phyloP scores from a whole-genome alignment of 2,329 filamentous ascomycete species.

The Hypocreales sp. region DNA sequence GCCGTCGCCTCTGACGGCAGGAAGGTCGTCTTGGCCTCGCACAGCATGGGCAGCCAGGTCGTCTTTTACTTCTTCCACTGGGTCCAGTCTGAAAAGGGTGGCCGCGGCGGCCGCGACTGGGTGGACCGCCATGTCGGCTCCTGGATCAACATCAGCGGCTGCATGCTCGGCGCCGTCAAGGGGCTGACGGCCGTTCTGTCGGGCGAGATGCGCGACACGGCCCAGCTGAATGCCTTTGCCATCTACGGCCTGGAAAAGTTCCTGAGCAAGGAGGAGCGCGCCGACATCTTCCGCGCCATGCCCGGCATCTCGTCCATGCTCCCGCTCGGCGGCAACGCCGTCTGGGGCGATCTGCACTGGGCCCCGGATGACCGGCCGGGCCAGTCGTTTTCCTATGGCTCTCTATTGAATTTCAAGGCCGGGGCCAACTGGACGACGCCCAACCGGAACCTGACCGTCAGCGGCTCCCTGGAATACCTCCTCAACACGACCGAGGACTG shows the following conservation, averaged over 20 bases:
- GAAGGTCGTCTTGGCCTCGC: constrained; percentile 77
- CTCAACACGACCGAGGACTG: constrained; percentile 67
- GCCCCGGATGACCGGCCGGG: constrained; percentile 74
- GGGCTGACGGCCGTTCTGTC: constrained; percentile 80
- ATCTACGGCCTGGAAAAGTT: constrained; percentile 97
- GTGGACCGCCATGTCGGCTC: constrained; percentile 80
- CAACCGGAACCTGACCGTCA: constrained; percentile 65
- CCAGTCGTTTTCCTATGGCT: constrained; percentile 61
- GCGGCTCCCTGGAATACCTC: constrained; percentile 63
- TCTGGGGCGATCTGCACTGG: constrained; percentile 85
- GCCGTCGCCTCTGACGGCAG: constrained; percentile 56
- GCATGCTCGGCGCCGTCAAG: constrained; percentile 92
- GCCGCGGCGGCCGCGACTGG: constrained; percentile 72
- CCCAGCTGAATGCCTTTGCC: constrained; percentile 88
- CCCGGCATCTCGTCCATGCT: constrained; percentile 94
- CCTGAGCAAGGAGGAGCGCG: constrained; percentile 74
- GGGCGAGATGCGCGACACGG: constrained; percentile 96
- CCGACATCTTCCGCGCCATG: constrained; percentile 92
- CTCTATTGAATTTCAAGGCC: constrained; percentile 68
- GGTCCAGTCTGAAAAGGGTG: constrained; percentile 66
- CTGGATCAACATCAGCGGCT: constrained; percentile 97
- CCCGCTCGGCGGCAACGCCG: constrained; percentile 77
- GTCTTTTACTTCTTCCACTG: constrained; percentile 69
- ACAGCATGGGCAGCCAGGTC: constrained; percentile 97
- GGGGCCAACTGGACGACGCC: constrained; percentile 47